Conservation (phyloP, 805 yeast genomes). For the Starmerella bombicola region DNA sequence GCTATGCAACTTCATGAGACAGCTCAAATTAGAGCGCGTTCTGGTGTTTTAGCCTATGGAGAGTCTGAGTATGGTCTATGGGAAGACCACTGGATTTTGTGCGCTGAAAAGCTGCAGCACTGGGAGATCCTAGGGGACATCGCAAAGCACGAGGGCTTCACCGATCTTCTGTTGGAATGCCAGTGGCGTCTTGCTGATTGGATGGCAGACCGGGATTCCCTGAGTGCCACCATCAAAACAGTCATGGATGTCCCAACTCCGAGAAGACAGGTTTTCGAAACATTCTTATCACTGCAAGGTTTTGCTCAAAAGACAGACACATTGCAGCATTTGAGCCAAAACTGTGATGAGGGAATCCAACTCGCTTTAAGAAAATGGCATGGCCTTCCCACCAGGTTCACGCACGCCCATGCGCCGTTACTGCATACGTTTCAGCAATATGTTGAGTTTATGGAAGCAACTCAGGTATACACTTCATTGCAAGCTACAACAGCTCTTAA, state of each 20-base stretch:
- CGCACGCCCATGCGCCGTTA: slow-evolving; percentile 72
- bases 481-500: slow-evolving; percentile 86
- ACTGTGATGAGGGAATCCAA: slow-evolving; percentile 95
- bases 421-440: slow-evolving; percentile 94
- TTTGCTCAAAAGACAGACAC: slow-evolving; percentile 84
- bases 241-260: slow-evolving; percentile 99
- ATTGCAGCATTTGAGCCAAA: slow-evolving; percentile 66
- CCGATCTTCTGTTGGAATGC: slow-evolving; percentile 89
- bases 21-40: slow-evolving; percentile 91
- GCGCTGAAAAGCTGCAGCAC: slow-evolving; percentile 94
- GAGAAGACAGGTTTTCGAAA: slow-evolving; percentile 86
- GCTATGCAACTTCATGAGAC: slow-evolving; percentile 90
- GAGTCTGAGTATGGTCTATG: slow-evolving; percentile 90
- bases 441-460: slow-evolving; percentile 94
- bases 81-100: slow-evolving; percentile 98
- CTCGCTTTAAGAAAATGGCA: slow-evolving; percentile 87
- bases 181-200: slow-evolving; percentile 99
- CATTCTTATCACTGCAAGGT: slow-evolving; percentile 84
- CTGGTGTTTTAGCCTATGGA: slow-evolving; percentile 89
- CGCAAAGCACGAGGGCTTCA: slow-evolving; percentile 95
- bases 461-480: slow-evolving; percentile 79
- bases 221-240: slow-evolving; percentile 86
- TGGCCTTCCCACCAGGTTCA: slow-evolving; percentile 56
- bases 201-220: slow-evolving; percentile 87
- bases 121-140: slow-evolving; percentile 96